Conservation (phyloP, 192 early-diverging fungal species). For the Coemansia sp. region DNA sequence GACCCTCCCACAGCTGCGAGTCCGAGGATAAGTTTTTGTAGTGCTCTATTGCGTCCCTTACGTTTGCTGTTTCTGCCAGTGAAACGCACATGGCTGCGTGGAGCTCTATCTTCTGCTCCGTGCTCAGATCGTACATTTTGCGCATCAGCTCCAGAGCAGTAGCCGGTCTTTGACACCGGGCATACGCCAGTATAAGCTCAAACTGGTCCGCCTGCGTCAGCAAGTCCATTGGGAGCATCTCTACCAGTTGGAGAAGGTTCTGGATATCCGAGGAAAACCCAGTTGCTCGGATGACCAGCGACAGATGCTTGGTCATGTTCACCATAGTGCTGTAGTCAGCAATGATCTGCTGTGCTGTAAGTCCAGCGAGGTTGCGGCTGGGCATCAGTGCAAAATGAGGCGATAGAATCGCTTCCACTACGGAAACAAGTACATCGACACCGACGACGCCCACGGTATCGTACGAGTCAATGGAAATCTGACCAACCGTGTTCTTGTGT, state of each 20-base stretch:
- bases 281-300: conserved; percentile 17
- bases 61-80: conserved; percentile 18
- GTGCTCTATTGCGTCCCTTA: conserved; percentile 10
- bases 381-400: conserved; percentile 23
- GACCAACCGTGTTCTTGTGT: conserved; percentile 8
- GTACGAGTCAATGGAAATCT: background rate
- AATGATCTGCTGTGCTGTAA: conserved; percentile 38
- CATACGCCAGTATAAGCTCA: conserved; percentile 34
- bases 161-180: conserved; percentile 29
- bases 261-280: conserved; percentile 29
- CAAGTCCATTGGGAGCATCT: background rate
- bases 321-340: conserved; percentile 18
- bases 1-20: conserved; percentile 1
- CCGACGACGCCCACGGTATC: background rate
- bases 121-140: background rate
- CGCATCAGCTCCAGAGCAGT: conserved; percentile 4
- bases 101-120: conserved; percentile 19
- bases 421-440: background rate
- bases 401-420: conserved; percentile 20
- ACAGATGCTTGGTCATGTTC: background rate
- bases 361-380: conserved; percentile 35
- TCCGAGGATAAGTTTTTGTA: background rate
- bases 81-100: conserved; percentile 22
- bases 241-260: background rate
- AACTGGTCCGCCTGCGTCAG: background rate